phyloP scores from a whole-genome alignment of 805 yeast species.

The Wickerhamiella cacticola region DNA sequence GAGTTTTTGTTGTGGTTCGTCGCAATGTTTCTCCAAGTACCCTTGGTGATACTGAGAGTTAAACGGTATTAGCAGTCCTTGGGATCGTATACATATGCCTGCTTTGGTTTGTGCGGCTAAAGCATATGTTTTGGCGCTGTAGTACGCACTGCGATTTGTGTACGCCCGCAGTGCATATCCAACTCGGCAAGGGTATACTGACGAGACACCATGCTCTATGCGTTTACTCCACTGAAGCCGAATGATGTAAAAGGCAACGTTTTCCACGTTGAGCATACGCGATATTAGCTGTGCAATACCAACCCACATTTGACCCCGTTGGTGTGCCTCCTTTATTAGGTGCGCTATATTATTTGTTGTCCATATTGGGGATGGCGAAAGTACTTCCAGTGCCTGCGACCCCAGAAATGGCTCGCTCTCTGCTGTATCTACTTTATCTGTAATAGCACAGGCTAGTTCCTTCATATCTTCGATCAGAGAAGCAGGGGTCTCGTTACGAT shows the following conservation, averaged over 20 bases:
- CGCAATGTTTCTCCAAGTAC: background rate
- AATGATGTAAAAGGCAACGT: background rate
- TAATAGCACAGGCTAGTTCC: background rate
- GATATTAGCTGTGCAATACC: background rate
- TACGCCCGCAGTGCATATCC: background rate
- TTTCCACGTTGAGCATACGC: background rate
- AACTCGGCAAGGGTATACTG: background rate
- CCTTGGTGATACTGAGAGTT: background rate
- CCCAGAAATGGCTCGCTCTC: background rate
- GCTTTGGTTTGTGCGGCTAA: background rate
- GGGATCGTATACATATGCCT: background rate
- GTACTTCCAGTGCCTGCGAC: background rate
- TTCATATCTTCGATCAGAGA: background rate
- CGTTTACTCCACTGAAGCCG: background rate
- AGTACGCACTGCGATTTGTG: background rate
- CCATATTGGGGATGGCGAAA: background rate
- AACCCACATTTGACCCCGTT: background rate
- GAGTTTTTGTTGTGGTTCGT: background rate
- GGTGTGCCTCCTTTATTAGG: background rate
- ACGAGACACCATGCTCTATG: background rate
- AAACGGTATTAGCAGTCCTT: background rate
- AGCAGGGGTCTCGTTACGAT: background rate
- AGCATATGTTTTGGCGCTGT: background rate
- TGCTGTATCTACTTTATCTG: background rate
- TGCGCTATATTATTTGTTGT: background rate